A percentile compares a stretch with the other conserved stretches of the same genome.
These are phyloP conservation scores for Sugiyamaella valdiviana DNA, from an alignment of 805 yeast species.

Conservation along the genomic window DNA sequence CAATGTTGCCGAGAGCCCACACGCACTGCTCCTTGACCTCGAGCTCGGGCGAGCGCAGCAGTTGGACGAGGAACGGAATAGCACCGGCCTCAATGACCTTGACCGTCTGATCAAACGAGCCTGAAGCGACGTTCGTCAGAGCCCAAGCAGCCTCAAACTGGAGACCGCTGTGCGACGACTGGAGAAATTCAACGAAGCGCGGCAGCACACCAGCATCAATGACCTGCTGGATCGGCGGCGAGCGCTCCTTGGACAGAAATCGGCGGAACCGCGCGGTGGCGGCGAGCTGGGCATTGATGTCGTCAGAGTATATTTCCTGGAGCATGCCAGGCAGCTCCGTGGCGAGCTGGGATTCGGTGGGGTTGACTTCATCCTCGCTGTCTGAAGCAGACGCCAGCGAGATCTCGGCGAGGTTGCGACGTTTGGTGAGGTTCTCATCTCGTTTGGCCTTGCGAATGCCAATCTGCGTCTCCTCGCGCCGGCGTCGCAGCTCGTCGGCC, in stretches of 20 bases:
- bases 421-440: conserved; percentile 88
- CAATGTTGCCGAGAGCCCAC: conserved; percentile 98
- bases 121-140: conserved; percentile 95
- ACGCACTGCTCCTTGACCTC: conserved; percentile 98
- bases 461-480: conserved; percentile 95
- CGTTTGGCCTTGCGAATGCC: conserved; percentile 94
- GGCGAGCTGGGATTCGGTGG: conserved; percentile 25
- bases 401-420: conserved; percentile 64
- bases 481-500: conserved; percentile 93
- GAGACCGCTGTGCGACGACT: conserved; percentile 66
- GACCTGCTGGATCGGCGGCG: conserved; percentile 93
- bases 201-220: conserved; percentile 93
- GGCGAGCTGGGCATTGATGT: conserved; percentile 71
- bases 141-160: conserved; percentile 99
- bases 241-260: conserved; percentile 84
- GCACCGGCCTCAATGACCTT: conserved; percentile 92
- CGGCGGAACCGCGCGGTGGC: conserved; percentile 94
- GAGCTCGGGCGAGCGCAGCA: conserved; percentile 70
- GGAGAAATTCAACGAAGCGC: conserved; percentile 79
- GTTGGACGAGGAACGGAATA: conserved; percentile 80
- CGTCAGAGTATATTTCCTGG: conserved; percentile 66
- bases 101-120: conserved; percentile 80
- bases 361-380: conserved; percentile 47
- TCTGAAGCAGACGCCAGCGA: conserved; percentile 35
- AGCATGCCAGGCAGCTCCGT: conserved; percentile 80